Evolutionary conservation across 768 basidiomycete genomes (phyloP).

Genomic region (Tricholoma furcatifolium): DNA sequence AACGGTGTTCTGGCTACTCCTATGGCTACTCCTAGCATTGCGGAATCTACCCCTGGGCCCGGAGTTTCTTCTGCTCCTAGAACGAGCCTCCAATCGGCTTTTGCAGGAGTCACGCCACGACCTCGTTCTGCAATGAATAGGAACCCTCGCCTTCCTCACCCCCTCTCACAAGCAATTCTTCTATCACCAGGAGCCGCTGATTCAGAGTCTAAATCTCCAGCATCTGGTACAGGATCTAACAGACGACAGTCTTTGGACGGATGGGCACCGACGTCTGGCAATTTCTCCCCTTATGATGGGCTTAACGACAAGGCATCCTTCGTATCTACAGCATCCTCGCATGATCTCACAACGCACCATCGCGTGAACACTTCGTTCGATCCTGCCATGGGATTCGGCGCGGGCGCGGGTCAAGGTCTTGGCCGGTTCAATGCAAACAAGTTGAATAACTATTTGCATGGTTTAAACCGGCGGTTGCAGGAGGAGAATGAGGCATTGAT

Average conservation of each 20-base stretch:
- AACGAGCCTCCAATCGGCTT: slow-evolving; percentile 45
- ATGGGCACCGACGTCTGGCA: slow-evolving; percentile 30
- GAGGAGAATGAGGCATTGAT: slow-evolving; percentile 79
- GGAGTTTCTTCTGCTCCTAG: slow-evolving; percentile 28
- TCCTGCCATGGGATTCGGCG: slow-evolving; percentile 73
- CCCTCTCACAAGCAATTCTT: slow-evolving; percentile 54
- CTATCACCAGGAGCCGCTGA: slow-evolving; percentile 39
- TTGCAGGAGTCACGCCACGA: slow-evolving; percentile 65
- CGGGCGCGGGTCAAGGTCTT: slow-evolving; percentile 62
- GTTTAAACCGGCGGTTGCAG: slow-evolving; percentile 76
- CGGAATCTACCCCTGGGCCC: slow-evolving; percentile 34
- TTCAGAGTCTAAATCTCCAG: slow-evolving; percentile 30
- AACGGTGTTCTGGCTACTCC: slow-evolving; percentile 32
- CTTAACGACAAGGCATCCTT: slow-evolving; percentile 62
- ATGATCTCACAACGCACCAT: slow-evolving; percentile 79
- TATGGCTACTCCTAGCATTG: slow-evolving; percentile 33
- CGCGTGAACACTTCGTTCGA: slow-evolving; percentile 89
- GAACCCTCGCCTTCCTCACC: slow-evolving; percentile 52
- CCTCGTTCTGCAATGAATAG: slow-evolving; percentile 38
- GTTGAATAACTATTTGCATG: slow-evolving; percentile 83
- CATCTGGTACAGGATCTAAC: slow-evolving; percentile 18
- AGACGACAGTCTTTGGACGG: slow-evolving; percentile 21
- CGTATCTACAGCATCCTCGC: slow-evolving; percentile 82
- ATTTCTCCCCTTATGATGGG: slow-evolving; percentile 45
- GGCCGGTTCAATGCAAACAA: slow-evolving; percentile 84